These are phyloP conservation scores for Craterostigma plantagineum DNA, from an alignment of 257 asterid species.

Conservation along the genomic window DNA sequence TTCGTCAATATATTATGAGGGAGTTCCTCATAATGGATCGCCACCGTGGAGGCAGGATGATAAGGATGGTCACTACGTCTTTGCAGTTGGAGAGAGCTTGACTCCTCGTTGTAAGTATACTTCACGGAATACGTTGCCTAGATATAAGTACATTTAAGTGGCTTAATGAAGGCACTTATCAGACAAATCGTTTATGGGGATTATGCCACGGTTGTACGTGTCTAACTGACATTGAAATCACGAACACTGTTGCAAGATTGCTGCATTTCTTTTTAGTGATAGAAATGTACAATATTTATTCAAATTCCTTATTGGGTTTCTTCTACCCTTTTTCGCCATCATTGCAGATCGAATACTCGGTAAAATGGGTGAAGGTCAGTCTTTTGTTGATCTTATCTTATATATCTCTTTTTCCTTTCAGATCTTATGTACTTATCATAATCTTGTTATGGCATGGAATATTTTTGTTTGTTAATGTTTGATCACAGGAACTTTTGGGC, in stretches of 20 bases:
- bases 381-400: slow-evolving; percentile 8
- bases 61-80: slow-evolving; percentile 73
- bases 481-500: slow-evolving; percentile 61
- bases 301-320: background rate
- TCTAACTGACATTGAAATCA: too few relatives aligned
- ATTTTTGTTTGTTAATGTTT: background rate
- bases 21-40: slow-evolving; percentile 49
- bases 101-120: slow-evolving; percentile 78
- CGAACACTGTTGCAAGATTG: too few relatives aligned
- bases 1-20: slow-evolving; percentile 68
- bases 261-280: too few relatives aligned
- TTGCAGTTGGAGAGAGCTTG: slow-evolving; percentile 61
- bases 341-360: slow-evolving; percentile 64
- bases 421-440: background rate
- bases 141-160: too few relatives aligned
- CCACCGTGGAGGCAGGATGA: slow-evolving; percentile 84
- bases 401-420: too few relatives aligned
- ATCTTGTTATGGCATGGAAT: slow-evolving; percentile 5
- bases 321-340: slow-evolving; percentile 10
- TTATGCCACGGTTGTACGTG: too few relatives aligned
- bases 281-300: background rate
- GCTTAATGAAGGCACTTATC: too few relatives aligned
- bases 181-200: too few relatives aligned
- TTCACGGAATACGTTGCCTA: background rate
- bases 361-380: slow-evolving; percentile 87